Conservation (phyloP, 768 basidiomycete genomes). For the Astraeus odoratus region DNA sequence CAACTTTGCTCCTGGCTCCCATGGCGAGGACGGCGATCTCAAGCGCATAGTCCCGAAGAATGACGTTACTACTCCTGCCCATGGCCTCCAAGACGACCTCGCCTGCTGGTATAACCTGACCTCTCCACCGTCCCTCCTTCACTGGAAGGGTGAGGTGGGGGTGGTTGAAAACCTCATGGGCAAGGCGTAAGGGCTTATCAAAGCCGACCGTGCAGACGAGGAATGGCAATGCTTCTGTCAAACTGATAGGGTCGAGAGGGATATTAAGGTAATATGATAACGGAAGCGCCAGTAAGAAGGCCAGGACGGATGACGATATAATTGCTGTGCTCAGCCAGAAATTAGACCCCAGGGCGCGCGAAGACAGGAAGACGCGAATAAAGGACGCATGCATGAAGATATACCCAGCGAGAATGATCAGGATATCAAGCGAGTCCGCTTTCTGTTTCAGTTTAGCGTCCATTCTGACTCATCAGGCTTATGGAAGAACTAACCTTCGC, state of each 20-base stretch:
- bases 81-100: constrained; percentile 84
- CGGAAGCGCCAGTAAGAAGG: constrained; percentile 80
- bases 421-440: constrained; percentile 93
- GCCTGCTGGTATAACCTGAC: constrained; percentile 66
- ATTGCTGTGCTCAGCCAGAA: constrained; percentile 70
- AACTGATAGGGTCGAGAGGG: constrained; percentile 84
- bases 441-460: constrained; percentile 41
- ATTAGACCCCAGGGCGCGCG: constrained; percentile 74
- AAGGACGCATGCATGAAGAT: constrained; percentile 95
- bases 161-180: constrained; percentile 82
- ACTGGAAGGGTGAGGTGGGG: constrained; percentile 48
- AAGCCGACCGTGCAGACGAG: constrained; percentile 97
- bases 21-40: constrained; percentile 86
- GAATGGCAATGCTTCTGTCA: constrained; percentile 96
- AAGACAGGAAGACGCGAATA: constrained; percentile 82
- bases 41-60: constrained; percentile 88
- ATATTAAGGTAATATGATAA: constrained; percentile 70
- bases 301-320: constrained; percentile 71
- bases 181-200: constrained; percentile 92
- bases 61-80: constrained; percentile 67
- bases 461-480: constrained; percentile 1
- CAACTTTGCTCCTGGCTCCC: constrained; percentile 81
- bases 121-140: constrained; percentile 32
- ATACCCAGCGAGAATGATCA: constrained; percentile 90
- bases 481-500: constrained; percentile 54